phyloP scores from a whole-genome alignment of 495 filamentous ascomycete genomes.

The Filosporella fistucella region DNA sequence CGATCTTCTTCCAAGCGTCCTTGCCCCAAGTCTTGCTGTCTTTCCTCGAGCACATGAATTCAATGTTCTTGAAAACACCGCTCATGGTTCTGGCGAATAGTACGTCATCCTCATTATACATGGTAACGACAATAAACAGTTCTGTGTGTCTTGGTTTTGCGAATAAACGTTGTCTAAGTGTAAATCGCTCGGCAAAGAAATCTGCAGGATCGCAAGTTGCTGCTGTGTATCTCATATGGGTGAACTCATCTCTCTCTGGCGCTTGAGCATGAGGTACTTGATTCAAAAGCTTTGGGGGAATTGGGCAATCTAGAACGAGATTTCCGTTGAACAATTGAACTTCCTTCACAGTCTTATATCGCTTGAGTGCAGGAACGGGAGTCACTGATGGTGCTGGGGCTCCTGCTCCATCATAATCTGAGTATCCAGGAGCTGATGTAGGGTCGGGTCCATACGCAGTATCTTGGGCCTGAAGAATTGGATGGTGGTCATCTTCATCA shows the following conservation, averaged over 20 bases:
- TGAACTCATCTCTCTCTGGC: constrained; percentile 91
- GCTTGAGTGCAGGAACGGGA: constrained; percentile 62
- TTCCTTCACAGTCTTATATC: constrained; percentile 99
- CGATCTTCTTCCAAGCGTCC: constrained; percentile 99
- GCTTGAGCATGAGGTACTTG: constrained; percentile 76
- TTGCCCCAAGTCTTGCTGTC: constrained; percentile 97
- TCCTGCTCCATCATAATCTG: constrained; percentile 25
- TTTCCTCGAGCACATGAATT: constrained; percentile 89
- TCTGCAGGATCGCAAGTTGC: constrained; percentile 92
- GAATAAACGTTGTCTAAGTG: constrained; percentile 89
- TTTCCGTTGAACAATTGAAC: constrained; percentile 96
- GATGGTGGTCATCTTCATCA: constrained; percentile 40
- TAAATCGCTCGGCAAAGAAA: constrained; percentile 86
- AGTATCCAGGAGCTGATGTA: constrained; percentile 29
- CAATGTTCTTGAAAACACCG: constrained; percentile 97
- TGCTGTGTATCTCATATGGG: constrained; percentile 97
- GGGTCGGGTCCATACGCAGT: constrained; percentile 40
- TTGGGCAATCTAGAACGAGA: constrained; percentile 93
- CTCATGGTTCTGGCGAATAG: constrained; percentile 95
- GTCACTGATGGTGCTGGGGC: constrained; percentile 42
- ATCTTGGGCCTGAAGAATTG: constrained; percentile 47
- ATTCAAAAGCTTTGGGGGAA: constrained; percentile 82
- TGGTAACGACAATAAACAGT: constrained; percentile 95
- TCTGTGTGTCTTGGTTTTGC: constrained; percentile 91
- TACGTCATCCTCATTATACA: constrained; percentile 99